Evolutionary conservation across 495 filamentous ascomycete species (phyloP).

Genomic region (Tetracladium setigerum): DNA sequence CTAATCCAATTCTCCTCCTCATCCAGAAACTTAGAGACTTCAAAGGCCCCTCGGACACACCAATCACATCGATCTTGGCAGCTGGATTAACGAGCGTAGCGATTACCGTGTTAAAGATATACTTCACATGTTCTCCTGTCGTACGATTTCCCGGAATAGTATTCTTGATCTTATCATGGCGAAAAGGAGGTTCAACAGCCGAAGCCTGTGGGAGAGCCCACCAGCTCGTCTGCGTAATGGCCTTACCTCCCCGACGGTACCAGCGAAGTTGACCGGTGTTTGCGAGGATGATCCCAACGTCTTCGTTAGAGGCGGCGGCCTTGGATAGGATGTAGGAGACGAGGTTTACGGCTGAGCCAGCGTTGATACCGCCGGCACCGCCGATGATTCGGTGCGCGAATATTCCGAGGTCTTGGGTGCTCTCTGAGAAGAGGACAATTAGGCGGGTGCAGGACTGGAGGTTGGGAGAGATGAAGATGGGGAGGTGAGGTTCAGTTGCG

Average conservation of each 20-base stretch:
- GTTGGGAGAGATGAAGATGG: conserved; percentile 56
- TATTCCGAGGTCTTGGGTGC: conserved; percentile 63
- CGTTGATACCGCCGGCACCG: conserved; percentile 49
- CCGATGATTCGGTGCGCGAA: conserved; percentile 61
- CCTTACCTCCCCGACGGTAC: conserved; percentile 47
- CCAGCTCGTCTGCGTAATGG: conserved; percentile 49
- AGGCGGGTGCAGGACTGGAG: conserved; percentile 53
- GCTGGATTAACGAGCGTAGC: conserved; percentile 30
- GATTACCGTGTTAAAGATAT: conserved; percentile 57
- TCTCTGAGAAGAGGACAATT: conserved; percentile 68
- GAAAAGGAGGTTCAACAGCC: conserved; percentile 35
- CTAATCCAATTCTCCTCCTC: conserved; percentile 42
- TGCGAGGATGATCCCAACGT: conserved; percentile 54
- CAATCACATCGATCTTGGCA: conserved; percentile 58
- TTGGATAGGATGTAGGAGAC: conserved; percentile 38
- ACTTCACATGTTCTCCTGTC: conserved; percentile 47
- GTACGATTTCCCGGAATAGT: conserved; percentile 44
- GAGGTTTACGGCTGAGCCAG: conserved; percentile 57
- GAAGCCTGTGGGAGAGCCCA: conserved; percentile 43
- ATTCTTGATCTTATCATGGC: conserved; percentile 41
- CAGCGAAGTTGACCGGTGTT: conserved; percentile 67
- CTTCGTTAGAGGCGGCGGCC: conserved; percentile 20
- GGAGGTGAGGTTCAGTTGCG: conserved; percentile 47
- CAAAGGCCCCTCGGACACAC: conserved; percentile 48
- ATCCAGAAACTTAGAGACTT: conserved; percentile 45